phyloP scores from a whole-genome alignment of 23 red algal genomes.

The Gracilaria caudata region DNA sequence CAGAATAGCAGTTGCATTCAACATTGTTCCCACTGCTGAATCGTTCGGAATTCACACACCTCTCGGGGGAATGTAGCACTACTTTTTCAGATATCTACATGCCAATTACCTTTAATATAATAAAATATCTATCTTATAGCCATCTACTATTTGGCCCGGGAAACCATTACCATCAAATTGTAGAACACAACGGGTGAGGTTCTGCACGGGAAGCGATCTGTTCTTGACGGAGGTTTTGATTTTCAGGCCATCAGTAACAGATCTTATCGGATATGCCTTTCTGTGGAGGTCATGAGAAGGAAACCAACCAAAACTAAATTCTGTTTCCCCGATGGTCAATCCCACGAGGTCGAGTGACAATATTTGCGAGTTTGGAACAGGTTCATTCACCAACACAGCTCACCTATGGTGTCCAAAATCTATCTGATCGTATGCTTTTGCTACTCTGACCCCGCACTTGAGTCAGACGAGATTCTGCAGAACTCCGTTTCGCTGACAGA shows the following conservation, averaged over 20 bases:
- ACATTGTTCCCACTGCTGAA: background rate
- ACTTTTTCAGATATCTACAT: constrained; percentile 51
- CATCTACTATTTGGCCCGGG: constrained; percentile 41
- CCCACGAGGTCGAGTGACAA: constrained; percentile 26
- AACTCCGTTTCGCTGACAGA: constrained; percentile 38
- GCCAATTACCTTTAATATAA: too few species aligned
- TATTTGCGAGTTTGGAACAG: constrained; percentile 28
- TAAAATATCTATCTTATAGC: constrained; percentile 34
- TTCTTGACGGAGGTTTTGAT: constrained; percentile 26
- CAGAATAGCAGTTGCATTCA: background rate
- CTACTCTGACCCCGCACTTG: constrained; percentile 50
- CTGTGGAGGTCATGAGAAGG: constrained; percentile 31
- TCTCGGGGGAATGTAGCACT: constrained; percentile 32
- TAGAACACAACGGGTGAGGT: background rate
- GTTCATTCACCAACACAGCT: constrained; percentile 11
- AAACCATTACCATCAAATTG: constrained; percentile 47
- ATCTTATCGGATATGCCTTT: constrained; percentile 51
- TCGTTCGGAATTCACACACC: constrained; percentile 56
- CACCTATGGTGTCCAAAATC: constrained; percentile 4
- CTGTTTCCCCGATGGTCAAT: constrained; percentile 31
- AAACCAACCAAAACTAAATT: constrained; percentile 54
- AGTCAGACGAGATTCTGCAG: constrained; percentile 41
- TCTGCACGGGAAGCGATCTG: constrained; percentile 23
- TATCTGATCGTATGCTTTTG: constrained; percentile 33
- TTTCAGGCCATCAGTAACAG: constrained; percentile 28